Evolutionary conservation across 805 yeast species (phyloP).

Genomic region (Nakazawaea molendinolei): DNA sequence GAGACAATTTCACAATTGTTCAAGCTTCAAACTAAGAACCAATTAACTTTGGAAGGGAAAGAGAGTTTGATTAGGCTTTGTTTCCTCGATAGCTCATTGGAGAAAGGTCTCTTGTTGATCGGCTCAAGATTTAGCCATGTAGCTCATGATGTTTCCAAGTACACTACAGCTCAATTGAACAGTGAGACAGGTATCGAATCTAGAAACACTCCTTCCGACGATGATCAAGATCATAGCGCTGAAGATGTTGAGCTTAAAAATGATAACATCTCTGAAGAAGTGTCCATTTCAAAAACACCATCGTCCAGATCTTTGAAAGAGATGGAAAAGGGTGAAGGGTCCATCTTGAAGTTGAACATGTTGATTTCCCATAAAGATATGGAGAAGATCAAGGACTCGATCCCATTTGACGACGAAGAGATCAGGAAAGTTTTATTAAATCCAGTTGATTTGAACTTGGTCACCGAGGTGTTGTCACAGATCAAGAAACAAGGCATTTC

Average conservation of each 20-base stretch:
- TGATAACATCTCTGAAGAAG: slow-evolving; percentile 7
- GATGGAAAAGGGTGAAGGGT: slow-evolving; percentile 36
- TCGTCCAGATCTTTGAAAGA: slow-evolving; percentile 28
- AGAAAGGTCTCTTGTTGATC: slow-evolving; percentile 40
- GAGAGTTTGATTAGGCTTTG: slow-evolving; percentile 66
- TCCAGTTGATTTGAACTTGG: slow-evolving; percentile 29
- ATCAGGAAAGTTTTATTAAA: slow-evolving; percentile 29
- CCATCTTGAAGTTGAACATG: slow-evolving; percentile 26
- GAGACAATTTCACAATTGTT: slow-evolving; percentile 50
- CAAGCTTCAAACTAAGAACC: slow-evolving; percentile 46
- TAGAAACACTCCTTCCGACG: background rate
- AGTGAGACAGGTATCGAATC: background rate
- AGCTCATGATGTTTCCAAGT: slow-evolving; percentile 3
- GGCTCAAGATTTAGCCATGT: slow-evolving; percentile 12
- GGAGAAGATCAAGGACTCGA: slow-evolving; percentile 1
- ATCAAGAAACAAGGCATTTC: slow-evolving; percentile 34
- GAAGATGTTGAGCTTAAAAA: slow-evolving; percentile 10
- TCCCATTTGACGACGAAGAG: slow-evolving; percentile 22
- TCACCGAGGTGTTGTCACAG: slow-evolving; percentile 30
- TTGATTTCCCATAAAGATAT: slow-evolving; percentile 7
- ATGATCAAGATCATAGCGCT: slow-evolving; percentile 1
- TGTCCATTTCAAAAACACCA: slow-evolving; percentile 15
- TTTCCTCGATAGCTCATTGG: slow-evolving; percentile 63
- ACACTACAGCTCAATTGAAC: slow-evolving; percentile 2
- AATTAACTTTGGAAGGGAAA: slow-evolving; percentile 61